Conservation (phyloP, 2,329 filamentous ascomycete genomes). For the Colletotrichum shisoi region DNA sequence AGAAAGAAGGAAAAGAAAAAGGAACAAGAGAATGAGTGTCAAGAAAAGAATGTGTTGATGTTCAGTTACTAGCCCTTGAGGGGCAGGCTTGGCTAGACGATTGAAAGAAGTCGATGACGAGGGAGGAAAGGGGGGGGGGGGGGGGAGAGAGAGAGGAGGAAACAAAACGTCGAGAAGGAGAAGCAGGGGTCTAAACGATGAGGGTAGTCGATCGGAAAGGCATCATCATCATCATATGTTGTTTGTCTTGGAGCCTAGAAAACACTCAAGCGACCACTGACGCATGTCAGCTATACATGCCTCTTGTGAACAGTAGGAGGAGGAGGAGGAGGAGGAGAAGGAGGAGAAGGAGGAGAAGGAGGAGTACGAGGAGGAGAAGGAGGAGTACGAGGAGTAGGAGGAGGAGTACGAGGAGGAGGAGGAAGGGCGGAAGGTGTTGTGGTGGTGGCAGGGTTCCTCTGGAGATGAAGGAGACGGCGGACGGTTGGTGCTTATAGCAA, state of each 20-base stretch:
- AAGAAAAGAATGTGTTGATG: conserved; percentile 16
- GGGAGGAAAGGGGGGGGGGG: too few relatives aligned
- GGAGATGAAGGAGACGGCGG: conserved; percentile 32
- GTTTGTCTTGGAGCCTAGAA: neutral
- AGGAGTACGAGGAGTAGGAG: neutral
- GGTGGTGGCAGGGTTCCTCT: conserved; percentile 15
- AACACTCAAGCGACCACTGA: conserved; percentile 10
- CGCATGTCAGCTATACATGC: conserved; percentile 24
- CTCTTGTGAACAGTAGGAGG: conserved; percentile 9
- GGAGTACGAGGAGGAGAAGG: neutral
- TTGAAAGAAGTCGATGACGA: neutral
- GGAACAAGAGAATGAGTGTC: conserved; percentile 9
- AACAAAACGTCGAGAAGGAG: conserved; percentile 5
- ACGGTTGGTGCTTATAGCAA: conserved; percentile 31
- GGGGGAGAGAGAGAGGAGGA: too few relatives aligned
- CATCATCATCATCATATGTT: conserved; percentile 29
- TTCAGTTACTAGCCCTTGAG: neutral
- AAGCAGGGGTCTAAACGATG: neutral
- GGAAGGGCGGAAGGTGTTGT: too few relatives aligned
- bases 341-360: conserved; percentile 3
- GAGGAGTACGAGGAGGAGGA: neutral
- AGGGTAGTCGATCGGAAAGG: conserved; percentile 2
- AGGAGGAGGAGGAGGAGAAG: neutral
- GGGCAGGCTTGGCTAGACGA: conserved; percentile 13
- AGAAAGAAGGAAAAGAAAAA: conserved; percentile 12